Evolutionary conservation across 2,329 filamentous ascomycete species (phyloP).

Genomic region (Aspergillus amoenus): DNA sequence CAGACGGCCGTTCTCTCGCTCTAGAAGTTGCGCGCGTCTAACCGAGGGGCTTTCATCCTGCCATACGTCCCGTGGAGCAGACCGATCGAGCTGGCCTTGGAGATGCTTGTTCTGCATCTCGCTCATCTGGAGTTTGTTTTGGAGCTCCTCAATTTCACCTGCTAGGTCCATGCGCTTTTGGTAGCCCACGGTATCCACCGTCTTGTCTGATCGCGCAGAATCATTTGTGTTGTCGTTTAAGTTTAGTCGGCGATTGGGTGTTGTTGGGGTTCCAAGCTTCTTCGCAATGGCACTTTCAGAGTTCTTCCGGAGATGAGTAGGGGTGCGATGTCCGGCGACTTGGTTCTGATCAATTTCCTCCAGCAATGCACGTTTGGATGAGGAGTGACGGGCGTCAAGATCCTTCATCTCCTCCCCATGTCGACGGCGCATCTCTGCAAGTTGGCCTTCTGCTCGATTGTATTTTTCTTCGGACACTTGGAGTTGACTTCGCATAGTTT

Average conservation of each 20-base stretch:
- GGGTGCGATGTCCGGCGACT: conserved; percentile 69
- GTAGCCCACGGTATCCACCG: conserved; percentile 77
- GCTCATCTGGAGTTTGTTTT: conserved; percentile 88
- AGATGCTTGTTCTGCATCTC: conserved; percentile 96
- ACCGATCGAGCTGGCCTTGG: conserved; percentile 78
- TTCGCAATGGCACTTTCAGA: conserved; percentile 54
- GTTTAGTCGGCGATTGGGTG: conserved; percentile 71
- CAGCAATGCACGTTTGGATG: conserved; percentile 70
- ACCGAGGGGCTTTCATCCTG: conserved; percentile 76
- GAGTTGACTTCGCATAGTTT: conserved; percentile 84
- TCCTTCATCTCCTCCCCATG: conserved; percentile 71
- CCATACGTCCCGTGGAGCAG: conserved; percentile 60
- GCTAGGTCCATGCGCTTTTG: conserved; percentile 90
- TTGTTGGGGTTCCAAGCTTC: conserved; percentile 72
- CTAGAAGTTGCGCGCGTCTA: conserved; percentile 82
- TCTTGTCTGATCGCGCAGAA: conserved; percentile 80
- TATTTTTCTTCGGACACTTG: conserved; percentile 80
- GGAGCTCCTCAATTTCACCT: conserved; percentile 84
- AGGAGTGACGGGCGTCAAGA: conserved; percentile 59
- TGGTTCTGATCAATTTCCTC: conserved; percentile 89
- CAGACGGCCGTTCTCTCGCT: conserved; percentile 85
- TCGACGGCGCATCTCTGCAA: conserved; percentile 73
- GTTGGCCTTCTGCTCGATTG: conserved; percentile 76
- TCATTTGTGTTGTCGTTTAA: conserved; percentile 66
- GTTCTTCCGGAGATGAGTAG: conserved; percentile 65